Evolutionary conservation across 352 stramenopile genomes (phyloP).

Genomic region (Phytophthora kernoviae): DNA sequence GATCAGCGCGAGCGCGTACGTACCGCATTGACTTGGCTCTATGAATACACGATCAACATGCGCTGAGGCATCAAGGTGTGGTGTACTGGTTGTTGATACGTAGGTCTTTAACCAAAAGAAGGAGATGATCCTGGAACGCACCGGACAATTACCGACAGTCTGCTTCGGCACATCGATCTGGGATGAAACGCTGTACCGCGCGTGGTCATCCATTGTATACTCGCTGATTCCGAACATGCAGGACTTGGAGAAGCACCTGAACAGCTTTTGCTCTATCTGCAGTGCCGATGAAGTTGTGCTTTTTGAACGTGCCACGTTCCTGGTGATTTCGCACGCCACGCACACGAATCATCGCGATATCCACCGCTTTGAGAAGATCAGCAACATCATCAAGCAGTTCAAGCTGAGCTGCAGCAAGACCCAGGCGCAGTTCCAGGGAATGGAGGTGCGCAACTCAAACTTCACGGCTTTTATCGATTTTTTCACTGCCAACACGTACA

Average conservation of each 20-base stretch:
- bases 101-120: constrained; percentile 96
- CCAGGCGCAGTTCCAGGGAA: constrained; percentile 97
- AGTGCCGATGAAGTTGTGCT: constrained; percentile 97
- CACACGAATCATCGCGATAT: constrained; percentile 94
- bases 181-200: constrained; percentile 99
- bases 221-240: constrained; percentile 99
- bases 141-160: constrained; percentile 85
- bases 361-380: constrained; percentile 99
- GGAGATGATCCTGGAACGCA: constrained; percentile 92
- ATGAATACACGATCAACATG: not conserved
- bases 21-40: constrained; percentile 5
- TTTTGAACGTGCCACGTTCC: constrained; percentile 98
- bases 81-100: constrained; percentile 11
- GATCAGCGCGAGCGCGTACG: constrained; percentile 80
- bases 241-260: constrained; percentile 94
- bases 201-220: constrained; percentile 99
- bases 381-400: constrained; percentile 99
- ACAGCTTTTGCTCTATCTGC: constrained; percentile 97
- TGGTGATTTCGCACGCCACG: constrained; percentile 97
- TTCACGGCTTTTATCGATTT: constrained; percentile 99
- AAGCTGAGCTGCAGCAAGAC: constrained; percentile 99
- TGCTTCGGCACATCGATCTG: constrained; percentile 99
- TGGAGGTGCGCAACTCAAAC: constrained; percentile 97
- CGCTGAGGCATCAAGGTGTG: not conserved
- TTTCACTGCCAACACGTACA: constrained; percentile 98